Base-by-base conservation (phyloP, 2,329 filamentous ascomycete species). In the Claviceps capensis region DNA sequence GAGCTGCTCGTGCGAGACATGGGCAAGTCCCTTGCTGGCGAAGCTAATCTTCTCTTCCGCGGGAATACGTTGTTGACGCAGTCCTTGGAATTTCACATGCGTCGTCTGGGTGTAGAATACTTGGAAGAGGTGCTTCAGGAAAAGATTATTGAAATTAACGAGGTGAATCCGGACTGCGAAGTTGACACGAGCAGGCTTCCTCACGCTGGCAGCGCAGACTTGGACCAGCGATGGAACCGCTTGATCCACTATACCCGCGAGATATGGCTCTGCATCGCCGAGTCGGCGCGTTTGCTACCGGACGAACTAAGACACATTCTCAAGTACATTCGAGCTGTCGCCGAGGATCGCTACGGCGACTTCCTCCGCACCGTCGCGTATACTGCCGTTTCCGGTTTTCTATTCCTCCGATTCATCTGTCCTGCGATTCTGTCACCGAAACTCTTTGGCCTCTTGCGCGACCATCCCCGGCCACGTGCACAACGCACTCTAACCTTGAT, bases 401-500 rank as follows among this genome's bases (percentile, higher is more conserved):
- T 97, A 13, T 97, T 97, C 65, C 74, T 97, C 55, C 84, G 91
- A 5, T 96, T 96, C 72, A 93, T 97, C 62, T 95, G 90, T 63
- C 91, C 91, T 3, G 90, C 91, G n/a, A 89, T 97, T 53, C 74
- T 97, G 6, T 96, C 95, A 56, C 91, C 91, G 1, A 95, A 95
- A 68, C 76, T 97, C 14, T 96, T 95, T 64, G 89, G 89, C 22
- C 74, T 97, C 19, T 70, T 96, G 22, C 70, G 71, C 65, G 91
- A 96, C 61, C 86, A 95, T 58, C 89, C 91, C 23, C 85, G 85
- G 48, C 80, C 83, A 26, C 83, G 83, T 50, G 88, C 90, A 11
- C 88, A 95, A 63, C 82, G 91, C 43, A 95, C 90, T 0, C 76
- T 96, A 50, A 96, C 91, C 0, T 76, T 97, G 48, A 90, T 97